Evolutionary conservation across 2,329 filamentous ascomycete species (phyloP).

Genomic region (Ophiostoma tasmaniense): DNA sequence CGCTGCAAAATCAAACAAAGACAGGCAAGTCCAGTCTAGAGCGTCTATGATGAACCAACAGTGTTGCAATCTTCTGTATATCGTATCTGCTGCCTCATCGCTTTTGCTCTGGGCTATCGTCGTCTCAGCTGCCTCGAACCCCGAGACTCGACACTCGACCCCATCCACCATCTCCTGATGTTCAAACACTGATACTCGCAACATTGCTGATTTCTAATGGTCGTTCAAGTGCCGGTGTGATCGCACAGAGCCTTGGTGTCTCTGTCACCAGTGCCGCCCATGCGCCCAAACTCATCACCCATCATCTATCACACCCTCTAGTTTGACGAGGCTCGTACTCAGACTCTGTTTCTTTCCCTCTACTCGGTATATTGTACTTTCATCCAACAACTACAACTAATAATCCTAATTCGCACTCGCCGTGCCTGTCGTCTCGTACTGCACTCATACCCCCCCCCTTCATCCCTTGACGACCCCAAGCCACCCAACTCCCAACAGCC

Average conservation of each 20-base stretch:
- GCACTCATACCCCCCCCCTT: not conserved
- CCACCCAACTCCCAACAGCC: not conserved
- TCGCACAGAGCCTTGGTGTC: not conserved
- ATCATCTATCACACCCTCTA: not conserved
- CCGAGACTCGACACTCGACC: not conserved
- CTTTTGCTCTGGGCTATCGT: not conserved
- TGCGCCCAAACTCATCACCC: not conserved
- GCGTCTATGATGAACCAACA: not conserved
- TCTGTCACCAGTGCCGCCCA: not conserved
- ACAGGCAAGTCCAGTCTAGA: not conserved
- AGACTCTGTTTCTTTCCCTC: not conserved
- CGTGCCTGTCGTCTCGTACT: not conserved
- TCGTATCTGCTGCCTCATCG: not conserved
- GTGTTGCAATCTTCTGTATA: not conserved
- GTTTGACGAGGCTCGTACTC: not conserved
- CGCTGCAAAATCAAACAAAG: not conserved
- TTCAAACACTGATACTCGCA: not conserved
- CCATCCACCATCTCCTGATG: not conserved
- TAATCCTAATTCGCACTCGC: not conserved
- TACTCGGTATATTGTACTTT: too few relatives aligned
- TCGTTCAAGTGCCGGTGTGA: not conserved
- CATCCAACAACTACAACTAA: too few relatives aligned
- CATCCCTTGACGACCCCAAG: not conserved
- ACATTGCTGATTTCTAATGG: not conserved
- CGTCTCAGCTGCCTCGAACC: not conserved